Evolutionary conservation across 1,284 basidiomycete species (phyloP).

Genomic region (Rhodotorula sp.): DNA sequence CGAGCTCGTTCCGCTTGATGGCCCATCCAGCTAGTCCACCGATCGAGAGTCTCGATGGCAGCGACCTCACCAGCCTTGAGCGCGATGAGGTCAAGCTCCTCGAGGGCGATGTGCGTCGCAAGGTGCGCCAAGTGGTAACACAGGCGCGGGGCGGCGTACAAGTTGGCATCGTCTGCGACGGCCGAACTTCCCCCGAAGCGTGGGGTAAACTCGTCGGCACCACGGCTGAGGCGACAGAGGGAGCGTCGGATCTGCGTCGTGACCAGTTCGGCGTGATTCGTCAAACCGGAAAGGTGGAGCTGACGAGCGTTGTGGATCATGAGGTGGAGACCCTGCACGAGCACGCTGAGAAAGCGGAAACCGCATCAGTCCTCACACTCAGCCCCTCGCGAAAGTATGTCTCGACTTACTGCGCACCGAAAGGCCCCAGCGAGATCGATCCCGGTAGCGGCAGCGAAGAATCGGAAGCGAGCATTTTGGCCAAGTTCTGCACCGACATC

Average conservation of each 20-base stretch:
- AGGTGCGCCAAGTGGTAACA: constrained; percentile 23
- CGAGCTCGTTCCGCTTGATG: constrained; percentile 4
- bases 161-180: not conserved
- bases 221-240: constrained; percentile 13
- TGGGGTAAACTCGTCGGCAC: constrained; percentile 15
- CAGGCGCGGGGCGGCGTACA: constrained; percentile 6
- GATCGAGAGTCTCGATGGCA: not conserved
- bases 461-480: constrained; percentile 13
- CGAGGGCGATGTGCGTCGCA: constrained; percentile 9
- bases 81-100: constrained; percentile 17
- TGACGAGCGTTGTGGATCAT: constrained; percentile 3
- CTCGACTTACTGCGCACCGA: constrained; percentile 7
- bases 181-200: not conserved
- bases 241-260: constrained; percentile 12
- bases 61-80: not conserved
- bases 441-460: constrained; percentile 6
- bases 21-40: constrained; percentile 6
- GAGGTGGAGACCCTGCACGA: constrained; percentile 8
- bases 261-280: constrained; percentile 6
- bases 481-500: not conserved
- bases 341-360: not conserved
- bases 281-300: not conserved
- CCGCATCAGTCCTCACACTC: not conserved
- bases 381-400: not conserved
- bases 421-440: not conserved